These are phyloP conservation scores for Trypanosoma boissoni DNA, from an alignment of 208 protist species.

Conservation along the genomic window DNA sequence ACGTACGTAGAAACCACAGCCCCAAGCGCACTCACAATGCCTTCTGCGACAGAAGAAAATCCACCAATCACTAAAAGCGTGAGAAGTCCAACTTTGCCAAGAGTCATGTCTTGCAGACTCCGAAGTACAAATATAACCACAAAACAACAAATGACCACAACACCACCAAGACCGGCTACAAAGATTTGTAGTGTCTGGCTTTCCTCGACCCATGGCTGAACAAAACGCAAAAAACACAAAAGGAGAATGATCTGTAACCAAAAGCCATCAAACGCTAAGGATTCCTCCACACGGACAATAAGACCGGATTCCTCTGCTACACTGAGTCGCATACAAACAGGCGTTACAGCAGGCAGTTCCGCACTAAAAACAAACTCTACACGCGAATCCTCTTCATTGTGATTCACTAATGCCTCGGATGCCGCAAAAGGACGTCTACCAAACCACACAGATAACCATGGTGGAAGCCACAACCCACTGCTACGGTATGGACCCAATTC, in stretches of 20 bases:
- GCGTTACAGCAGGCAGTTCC: conserved; percentile 11
- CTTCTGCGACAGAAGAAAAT: conserved; percentile 42
- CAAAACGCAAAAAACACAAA: conserved; percentile 23
- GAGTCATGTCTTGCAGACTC: conserved; percentile 50
- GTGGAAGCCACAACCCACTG: conserved; percentile 19
- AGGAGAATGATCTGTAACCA: conserved; percentile 50
- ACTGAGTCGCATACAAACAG: conserved; percentile 23
- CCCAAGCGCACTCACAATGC: conserved; percentile 22
- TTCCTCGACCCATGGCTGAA: conserved; percentile 45
- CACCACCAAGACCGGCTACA: conserved; percentile 39
- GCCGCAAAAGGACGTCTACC: conserved; percentile 17
- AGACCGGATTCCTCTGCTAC: conserved; percentile 11
- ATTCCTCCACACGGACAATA: conserved; percentile 32
- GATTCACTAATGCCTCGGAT: conserved; percentile 7
- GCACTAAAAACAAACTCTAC: conserved; percentile 16
- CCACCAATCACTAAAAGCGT: conserved; percentile 48
- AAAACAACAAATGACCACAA: conserved; percentile 37
- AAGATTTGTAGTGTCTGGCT: conserved; percentile 41
- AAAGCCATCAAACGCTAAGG: conserved; percentile 35
- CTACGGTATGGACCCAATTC: conserved; percentile 21
- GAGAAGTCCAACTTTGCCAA: conserved; percentile 49
- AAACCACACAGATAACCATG: conserved; percentile 25
- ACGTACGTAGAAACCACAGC: conserved; percentile 18
- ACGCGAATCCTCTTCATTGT: not conserved
- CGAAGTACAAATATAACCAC: conserved; percentile 40